Percentiles rank a stretch among this genome's conserved stretches.
Evolutionary conservation across 1,139 yeast species (phyloP).

Genomic region (Taphrina pruni): DNA sequence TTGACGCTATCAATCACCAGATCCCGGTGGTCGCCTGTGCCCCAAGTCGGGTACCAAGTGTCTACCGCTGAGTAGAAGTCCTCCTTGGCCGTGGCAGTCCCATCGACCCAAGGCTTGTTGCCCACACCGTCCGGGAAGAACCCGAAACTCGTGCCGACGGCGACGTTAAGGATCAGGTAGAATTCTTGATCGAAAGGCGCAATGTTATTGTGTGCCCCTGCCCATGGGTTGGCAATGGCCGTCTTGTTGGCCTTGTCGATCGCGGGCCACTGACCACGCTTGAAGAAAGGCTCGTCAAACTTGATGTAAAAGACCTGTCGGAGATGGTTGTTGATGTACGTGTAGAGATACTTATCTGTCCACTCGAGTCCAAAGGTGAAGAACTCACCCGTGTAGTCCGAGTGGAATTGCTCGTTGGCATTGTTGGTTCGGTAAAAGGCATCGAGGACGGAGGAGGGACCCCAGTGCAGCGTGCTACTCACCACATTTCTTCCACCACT

Average conservation of each 20-base stretch:
- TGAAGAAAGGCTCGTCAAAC: conserved; percentile 42
- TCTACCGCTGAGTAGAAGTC: conserved; percentile 40
- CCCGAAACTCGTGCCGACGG: conserved; percentile 45
- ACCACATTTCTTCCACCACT: conserved; percentile 43
- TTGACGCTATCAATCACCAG: conserved; percentile 44
- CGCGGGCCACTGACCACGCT: conserved; percentile 39
- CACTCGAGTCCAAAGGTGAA: conserved; percentile 45
- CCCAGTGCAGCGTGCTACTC: conserved; percentile 45
- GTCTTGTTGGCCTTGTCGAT: conserved; percentile 43
- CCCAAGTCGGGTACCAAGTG: conserved; percentile 44
- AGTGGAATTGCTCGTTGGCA: conserved; percentile 25
- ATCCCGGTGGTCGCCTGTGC: conserved; percentile 40
- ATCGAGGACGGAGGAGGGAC: conserved; percentile 39
- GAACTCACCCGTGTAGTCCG: conserved; percentile 38
- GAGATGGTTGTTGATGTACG: conserved; percentile 44
- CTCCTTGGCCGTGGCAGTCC: conserved; percentile 21
- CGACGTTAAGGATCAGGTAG: conserved; percentile 44
- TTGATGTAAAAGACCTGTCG: conserved; percentile 43
- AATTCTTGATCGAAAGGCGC: conserved; percentile 45
- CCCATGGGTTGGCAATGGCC: conserved; percentile 44
- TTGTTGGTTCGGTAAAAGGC: conserved; percentile 38
- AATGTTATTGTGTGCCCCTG: conserved; percentile 35
- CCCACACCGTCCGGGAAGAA: conserved; percentile 43
- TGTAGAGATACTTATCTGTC: conserved; percentile 44
- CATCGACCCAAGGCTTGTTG: conserved; percentile 45